These are phyloP conservation scores for Aspergillus cavernicola DNA, from an alignment of 495 filamentous ascomycete genomes.

Conservation along the genomic window DNA sequence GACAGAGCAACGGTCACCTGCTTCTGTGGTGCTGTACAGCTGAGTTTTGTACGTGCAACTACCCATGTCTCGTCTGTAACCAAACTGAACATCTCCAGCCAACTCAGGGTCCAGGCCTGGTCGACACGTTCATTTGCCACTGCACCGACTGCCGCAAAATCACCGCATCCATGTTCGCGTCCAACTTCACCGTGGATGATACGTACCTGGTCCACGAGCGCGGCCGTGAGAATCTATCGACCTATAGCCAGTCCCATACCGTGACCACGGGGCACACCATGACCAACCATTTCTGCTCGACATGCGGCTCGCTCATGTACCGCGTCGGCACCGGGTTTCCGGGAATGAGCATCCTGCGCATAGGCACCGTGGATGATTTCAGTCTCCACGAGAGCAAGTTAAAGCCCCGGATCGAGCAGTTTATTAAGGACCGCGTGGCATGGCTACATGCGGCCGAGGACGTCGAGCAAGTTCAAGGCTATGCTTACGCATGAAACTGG, in stretches of 20 bases:
- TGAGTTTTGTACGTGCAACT: neutral
- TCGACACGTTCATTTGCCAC: constrained; percentile 7
- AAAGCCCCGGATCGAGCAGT: constrained; percentile 1
- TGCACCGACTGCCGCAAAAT: constrained; percentile 7
- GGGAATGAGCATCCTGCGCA: neutral
- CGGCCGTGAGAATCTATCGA: neutral
- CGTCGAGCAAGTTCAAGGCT: neutral
- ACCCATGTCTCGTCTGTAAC: neutral
- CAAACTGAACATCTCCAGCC: neutral
- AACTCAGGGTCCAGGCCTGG: neutral
- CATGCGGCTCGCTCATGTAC: constrained; percentile 4
- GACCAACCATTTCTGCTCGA: constrained; percentile 1
- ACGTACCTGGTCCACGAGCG: neutral
- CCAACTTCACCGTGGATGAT: neutral
- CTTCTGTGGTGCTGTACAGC: constrained; percentile 2
- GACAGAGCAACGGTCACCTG: constrained; percentile 1
- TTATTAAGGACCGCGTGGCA: constrained; percentile 2
- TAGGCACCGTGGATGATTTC: constrained; percentile 1
- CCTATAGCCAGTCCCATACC: neutral
- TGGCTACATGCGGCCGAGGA: neutral
- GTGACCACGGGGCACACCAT: neutral
- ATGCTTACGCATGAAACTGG: neutral
- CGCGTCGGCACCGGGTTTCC: neutral
- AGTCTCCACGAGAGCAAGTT: neutral
- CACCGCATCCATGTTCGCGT: constrained; percentile 1